Evolutionary conservation across 2,329 filamentous ascomycete genomes (phyloP).

Genomic region (Neopestalotiopsis clavispora): DNA sequence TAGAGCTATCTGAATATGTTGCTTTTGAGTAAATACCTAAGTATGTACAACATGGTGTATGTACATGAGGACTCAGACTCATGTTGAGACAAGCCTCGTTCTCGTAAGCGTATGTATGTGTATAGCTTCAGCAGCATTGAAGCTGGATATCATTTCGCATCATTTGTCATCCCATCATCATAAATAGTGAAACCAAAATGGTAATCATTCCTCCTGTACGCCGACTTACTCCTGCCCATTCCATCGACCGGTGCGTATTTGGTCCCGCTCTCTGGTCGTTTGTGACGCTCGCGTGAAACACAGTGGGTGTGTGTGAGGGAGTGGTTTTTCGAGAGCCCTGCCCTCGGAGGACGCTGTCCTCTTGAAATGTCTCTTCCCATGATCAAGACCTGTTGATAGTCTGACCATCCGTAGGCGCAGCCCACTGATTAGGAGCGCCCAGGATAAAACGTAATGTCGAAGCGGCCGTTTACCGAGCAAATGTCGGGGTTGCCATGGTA

Average conservation of each 20-base stretch:
- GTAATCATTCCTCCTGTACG: neutral
- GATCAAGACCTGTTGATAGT: too few relatives aligned
- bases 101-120: neutral
- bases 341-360: neutral
- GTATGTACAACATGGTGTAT: neutral
- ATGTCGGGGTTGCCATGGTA: conserved; percentile 32
- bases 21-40: neutral
- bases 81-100: neutral
- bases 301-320: too few relatives aligned
- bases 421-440: neutral
- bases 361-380: neutral
- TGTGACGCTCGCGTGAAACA: neutral
- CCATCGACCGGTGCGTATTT: neutral
- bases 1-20: neutral
- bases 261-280: neutral
- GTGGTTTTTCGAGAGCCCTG: neutral
- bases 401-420: neutral
- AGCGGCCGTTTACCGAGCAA: conserved; percentile 19
- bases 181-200: neutral
- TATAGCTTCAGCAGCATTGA: neutral
- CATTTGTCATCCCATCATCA: neutral
- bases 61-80: neutral
- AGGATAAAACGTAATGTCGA: conserved; percentile 9
- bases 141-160: neutral
- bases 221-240: neutral